Evolutionary conservation across 768 basidiomycete genomes (phyloP).

Genomic region (Melanogaster broomeanus): DNA sequence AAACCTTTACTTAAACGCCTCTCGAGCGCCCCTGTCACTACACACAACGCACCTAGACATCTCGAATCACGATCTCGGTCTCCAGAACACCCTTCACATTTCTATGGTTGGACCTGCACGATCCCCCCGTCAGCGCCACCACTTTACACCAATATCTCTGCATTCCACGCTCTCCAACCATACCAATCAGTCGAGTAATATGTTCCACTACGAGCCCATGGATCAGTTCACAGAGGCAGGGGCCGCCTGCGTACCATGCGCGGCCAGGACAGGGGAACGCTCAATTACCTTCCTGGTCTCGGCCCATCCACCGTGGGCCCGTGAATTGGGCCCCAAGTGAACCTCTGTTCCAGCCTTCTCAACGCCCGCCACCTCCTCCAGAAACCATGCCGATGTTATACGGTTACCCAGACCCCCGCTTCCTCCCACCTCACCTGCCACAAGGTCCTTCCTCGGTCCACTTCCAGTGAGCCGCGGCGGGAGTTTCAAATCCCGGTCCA

Average conservation of each 20-base stretch:
- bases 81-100: background rate
- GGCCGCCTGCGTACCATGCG: too few relatives aligned
- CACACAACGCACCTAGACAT: background rate
- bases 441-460: background rate
- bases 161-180: background rate
- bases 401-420: background rate
- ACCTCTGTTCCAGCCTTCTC: too few relatives aligned
- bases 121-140: background rate
- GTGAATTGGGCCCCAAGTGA: background rate
- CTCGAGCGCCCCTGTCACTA: accelerated
- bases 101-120: background rate
- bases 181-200: background rate
- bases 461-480: background rate
- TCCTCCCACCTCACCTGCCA: background rate
- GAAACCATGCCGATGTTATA: too few relatives aligned
- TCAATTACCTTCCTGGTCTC: background rate
- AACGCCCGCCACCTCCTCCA: background rate
- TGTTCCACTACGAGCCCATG: background rate
- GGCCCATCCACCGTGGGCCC: too few relatives aligned
- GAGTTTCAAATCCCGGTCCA: background rate
- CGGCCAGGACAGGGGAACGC: too few relatives aligned
- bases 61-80: background rate
- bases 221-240: too few relatives aligned
- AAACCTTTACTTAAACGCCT: background rate
- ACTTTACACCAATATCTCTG: background rate